Percentiles rank a stretch among this genome's conserved stretches.
phyloP scores from a whole-genome alignment of 176 grass and related monocot genomes.

The Oryza longistaminata region DNA sequence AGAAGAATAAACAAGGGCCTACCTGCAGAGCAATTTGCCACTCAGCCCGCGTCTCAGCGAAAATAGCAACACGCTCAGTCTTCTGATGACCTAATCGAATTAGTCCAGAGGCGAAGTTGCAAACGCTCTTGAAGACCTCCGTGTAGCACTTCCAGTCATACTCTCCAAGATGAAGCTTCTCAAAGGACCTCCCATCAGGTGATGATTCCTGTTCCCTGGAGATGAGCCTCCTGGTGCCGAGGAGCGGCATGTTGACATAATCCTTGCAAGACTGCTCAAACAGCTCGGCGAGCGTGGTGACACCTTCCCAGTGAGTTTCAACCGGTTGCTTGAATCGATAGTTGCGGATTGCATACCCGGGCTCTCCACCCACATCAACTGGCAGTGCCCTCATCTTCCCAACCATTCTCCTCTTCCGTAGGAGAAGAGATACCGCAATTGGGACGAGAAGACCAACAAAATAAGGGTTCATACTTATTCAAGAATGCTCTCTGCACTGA shows the following conservation, averaged over 20 bases:
- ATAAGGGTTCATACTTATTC: conserved; percentile 76
- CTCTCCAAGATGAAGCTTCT: conserved; percentile 92
- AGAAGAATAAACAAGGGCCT: not conserved
- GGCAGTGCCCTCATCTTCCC: conserved; percentile 67
- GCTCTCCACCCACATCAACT: conserved; percentile 69
- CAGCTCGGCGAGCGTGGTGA: conserved; percentile 72
- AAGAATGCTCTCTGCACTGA: not conserved
- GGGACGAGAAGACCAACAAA: conserved; percentile 67
- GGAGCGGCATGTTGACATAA: conserved; percentile 66
- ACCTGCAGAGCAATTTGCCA: conserved; percentile 98
- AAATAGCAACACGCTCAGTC: conserved; percentile 77
- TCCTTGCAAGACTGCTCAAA: conserved; percentile 83
- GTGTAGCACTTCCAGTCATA: conserved; percentile 90
- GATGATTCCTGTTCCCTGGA: conserved; percentile 59
- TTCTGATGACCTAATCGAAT: conserved; percentile 66
- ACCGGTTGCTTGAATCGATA: conserved; percentile 64
- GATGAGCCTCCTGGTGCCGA: conserved; percentile 85
- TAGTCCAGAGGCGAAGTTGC: conserved; percentile 86
- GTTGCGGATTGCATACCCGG: conserved; percentile 72
- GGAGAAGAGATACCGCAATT: conserved; percentile 55
- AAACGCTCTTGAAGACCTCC: conserved; percentile 68
- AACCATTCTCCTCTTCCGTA: conserved; percentile 52
- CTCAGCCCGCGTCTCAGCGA: conserved; percentile 84
- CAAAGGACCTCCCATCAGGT: conserved; percentile 71
- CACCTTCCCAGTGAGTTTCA: conserved; percentile 80